Conservation (phyloP, 2,329 filamentous ascomycete genomes). For the Penicillium occitanis region DNA sequence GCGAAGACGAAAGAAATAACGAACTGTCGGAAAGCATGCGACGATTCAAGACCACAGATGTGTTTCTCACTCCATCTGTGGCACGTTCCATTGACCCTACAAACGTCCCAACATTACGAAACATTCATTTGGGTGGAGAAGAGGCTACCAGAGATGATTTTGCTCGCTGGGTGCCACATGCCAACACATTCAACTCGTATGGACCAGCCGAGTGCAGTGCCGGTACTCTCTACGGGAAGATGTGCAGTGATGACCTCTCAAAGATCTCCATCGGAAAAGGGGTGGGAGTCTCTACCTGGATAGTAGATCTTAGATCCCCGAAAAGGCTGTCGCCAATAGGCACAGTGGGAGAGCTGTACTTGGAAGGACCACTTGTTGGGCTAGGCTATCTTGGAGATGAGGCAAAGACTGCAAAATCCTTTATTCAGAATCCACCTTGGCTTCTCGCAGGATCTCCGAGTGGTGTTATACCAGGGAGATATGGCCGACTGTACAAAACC, state of each 20-base stretch:
- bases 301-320: constrained; percentile 59
- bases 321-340: constrained; percentile 57
- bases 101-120: constrained; percentile 37
- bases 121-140: constrained; percentile 44
- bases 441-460: constrained; percentile 37
- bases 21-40: constrained; percentile 43
- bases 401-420: constrained; percentile 37
- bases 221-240: background rate
- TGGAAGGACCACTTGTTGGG: constrained; percentile 44
- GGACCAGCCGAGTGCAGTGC: constrained; percentile 28
- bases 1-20: constrained; percentile 44
- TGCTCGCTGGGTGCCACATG: constrained; percentile 65
- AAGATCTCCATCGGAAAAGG: constrained; percentile 9
- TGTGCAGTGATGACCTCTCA: background rate
- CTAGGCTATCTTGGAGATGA: constrained; percentile 49
- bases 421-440: constrained; percentile 32
- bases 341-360: constrained; percentile 39
- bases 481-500: constrained; percentile 40
- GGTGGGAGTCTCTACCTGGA: constrained; percentile 6
- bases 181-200: constrained; percentile 46
- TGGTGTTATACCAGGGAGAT: constrained; percentile 31
- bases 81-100: constrained; percentile 45
- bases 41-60: constrained; percentile 53
- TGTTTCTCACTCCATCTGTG: constrained; percentile 60
- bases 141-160: constrained; percentile 49